Percentiles rank a stretch among this genome's conserved stretches.
These are phyloP conservation scores for Thalassiosira pacifica DNA, from an alignment of 352 stramenopile species.

Conservation along the genomic window DNA sequence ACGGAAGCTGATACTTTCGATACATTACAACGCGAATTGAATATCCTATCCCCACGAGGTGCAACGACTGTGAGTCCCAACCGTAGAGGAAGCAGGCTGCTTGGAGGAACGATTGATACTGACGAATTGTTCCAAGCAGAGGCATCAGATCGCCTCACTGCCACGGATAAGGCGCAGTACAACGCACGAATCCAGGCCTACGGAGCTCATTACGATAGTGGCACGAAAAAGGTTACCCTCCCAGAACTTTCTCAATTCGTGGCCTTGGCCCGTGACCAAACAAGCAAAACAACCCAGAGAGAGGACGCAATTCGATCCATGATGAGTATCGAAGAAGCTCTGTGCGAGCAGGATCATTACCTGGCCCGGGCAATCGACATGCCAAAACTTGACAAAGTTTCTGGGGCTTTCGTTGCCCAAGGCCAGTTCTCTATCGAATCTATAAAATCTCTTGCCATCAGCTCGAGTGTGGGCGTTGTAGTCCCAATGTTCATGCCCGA, in stretches of 20 bases:
- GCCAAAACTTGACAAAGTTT: too few species aligned
- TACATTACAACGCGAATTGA: too few species aligned
- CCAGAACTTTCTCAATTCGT: neutral
- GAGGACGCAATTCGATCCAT: neutral
- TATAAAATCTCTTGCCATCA: conserved; percentile 4
- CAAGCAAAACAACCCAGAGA: too few species aligned
- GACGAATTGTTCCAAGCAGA: neutral
- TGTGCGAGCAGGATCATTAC: neutral
- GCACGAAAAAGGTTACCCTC: neutral
- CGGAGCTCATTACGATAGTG: conserved; percentile 19
- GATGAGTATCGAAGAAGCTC: neutral
- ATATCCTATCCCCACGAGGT: too few species aligned
- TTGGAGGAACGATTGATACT: neutral
- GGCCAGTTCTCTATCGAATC: neutral
- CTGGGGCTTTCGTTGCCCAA: neutral
- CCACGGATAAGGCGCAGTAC: too few species aligned
- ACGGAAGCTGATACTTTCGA: too few species aligned
- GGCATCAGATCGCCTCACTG: too few species aligned
- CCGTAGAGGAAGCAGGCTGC: neutral
- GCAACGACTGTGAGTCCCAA: neutral
- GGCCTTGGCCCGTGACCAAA: too few species aligned
- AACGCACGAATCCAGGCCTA: conserved; percentile 22
- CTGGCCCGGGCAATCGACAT: neutral
- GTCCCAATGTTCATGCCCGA: neutral
- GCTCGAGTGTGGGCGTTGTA: neutral